Conservation (phyloP, 371 early-diverging fungal species). For the Mucor plumbeus region DNA sequence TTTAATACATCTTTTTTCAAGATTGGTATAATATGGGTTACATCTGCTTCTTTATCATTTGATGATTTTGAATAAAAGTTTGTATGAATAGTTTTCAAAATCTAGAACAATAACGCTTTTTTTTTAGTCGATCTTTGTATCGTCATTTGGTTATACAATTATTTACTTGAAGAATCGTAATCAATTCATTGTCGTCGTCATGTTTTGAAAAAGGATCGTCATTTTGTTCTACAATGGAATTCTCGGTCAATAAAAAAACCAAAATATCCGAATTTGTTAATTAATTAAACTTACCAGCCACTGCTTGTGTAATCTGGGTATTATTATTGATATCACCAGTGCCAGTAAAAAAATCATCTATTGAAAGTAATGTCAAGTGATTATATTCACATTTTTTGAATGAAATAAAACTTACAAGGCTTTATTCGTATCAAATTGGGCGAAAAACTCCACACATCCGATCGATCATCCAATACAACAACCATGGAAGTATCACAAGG, state of each 20-base stretch:
- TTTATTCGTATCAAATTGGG: slow-evolving; percentile 88
- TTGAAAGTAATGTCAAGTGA: no score
- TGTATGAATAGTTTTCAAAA: slow-evolving; percentile 58
- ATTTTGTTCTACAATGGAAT: slow-evolving; percentile 7
- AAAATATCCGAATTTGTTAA: not conserved
- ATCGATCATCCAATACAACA: slow-evolving; percentile 97
- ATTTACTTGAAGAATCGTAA: slow-evolving; percentile 52
- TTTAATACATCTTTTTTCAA: slow-evolving; percentile 55
- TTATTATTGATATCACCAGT: slow-evolving; percentile 90
- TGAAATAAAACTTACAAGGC: slow-evolving; percentile 71
- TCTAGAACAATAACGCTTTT: slow-evolving; percentile 28
- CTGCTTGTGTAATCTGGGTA: slow-evolving; percentile 8
- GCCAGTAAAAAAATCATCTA: slow-evolving; percentile 92
- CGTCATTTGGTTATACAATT: not conserved
- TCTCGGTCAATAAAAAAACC: not conserved
- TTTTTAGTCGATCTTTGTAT: not conserved
- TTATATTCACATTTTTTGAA: no score
- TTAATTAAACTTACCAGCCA: slow-evolving; percentile 12
- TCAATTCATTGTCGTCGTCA: slow-evolving; percentile 62
- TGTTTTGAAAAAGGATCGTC: slow-evolving; percentile 21
- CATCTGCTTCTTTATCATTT: slow-evolving; percentile 43
- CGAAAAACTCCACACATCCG: slow-evolving; percentile 97
- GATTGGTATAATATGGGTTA: slow-evolving; percentile 56
- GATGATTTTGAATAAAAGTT: slow-evolving; percentile 44
- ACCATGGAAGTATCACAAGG: slow-evolving; percentile 98